Evolutionary conservation across 768 basidiomycete genomes (phyloP).

Genomic region (Lyophyllum shimeji): DNA sequence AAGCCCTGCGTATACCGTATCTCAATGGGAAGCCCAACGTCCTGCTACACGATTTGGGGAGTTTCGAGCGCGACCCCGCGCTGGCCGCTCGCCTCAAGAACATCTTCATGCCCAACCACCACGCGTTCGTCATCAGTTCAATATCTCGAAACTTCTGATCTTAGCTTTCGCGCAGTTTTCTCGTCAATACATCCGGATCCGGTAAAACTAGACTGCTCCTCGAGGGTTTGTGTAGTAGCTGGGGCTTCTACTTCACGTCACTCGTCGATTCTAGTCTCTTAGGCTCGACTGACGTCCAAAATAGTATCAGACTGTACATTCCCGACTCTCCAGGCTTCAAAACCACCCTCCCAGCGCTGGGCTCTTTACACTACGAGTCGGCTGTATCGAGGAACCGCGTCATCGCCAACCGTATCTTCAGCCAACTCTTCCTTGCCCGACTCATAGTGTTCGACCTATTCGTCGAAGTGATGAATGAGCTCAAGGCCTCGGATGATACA

Average conservation of each 20-base stretch:
- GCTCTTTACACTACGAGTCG: slow-evolving; percentile 29
- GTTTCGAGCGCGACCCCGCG: slow-evolving; percentile 30
- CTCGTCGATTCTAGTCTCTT: slow-evolving; percentile 40
- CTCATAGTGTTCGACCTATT: slow-evolving; percentile 40
- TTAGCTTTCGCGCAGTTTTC: slow-evolving; percentile 27
- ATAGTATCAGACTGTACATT: slow-evolving; percentile 36
- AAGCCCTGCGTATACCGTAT: slow-evolving; percentile 31
- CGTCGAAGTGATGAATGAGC: slow-evolving; percentile 29
- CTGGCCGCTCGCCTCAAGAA: slow-evolving; percentile 34
- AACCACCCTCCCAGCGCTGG: slow-evolving; percentile 28
- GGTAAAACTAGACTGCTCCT: slow-evolving; percentile 45
- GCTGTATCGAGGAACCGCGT: slow-evolving; percentile 33
- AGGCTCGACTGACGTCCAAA: slow-evolving; percentile 45
- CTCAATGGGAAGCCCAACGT: slow-evolving; percentile 40
- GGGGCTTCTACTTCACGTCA: slow-evolving; percentile 51
- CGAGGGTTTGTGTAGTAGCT: slow-evolving; percentile 43
- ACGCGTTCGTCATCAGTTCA: slow-evolving; percentile 31
- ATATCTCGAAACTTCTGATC: neutral
- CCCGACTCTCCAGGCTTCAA: slow-evolving; percentile 34
- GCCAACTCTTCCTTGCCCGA: slow-evolving; percentile 40
- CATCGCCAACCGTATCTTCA: slow-evolving; percentile 36
- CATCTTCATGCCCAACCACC: slow-evolving; percentile 43
- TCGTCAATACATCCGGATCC: slow-evolving; percentile 49
- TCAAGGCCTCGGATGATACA: slow-evolving; percentile 6
- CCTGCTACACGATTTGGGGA: slow-evolving; percentile 40